Conservation (phyloP, 2,329 filamentous ascomycete genomes). For the Botrytis squamosa region DNA sequence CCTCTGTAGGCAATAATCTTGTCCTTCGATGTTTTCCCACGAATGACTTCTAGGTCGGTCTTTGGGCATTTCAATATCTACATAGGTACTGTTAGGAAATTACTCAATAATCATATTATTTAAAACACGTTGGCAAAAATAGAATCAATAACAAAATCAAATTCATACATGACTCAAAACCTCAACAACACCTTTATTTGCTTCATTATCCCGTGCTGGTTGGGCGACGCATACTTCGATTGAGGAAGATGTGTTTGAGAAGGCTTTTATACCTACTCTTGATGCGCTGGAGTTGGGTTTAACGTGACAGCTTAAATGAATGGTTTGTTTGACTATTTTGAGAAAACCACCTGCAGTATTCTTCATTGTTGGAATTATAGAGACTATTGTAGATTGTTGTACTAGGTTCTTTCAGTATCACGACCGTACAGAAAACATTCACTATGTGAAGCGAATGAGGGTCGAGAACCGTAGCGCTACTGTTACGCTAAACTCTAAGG, state of each 20-base stretch:
- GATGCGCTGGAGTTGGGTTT: conserved; percentile 63
- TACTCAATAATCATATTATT: background rate
- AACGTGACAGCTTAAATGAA: conserved; percentile 65
- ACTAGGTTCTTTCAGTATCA: background rate
- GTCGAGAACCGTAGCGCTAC: background rate
- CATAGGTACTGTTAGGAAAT: background rate
- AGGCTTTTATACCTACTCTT: conserved; percentile 55
- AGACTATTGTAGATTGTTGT: background rate
- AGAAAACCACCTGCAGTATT: background rate
- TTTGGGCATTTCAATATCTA: conserved; percentile 61
- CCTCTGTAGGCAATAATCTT: conserved; percentile 53
- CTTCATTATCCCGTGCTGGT: conserved; percentile 63
- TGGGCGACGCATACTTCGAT: conserved; percentile 67
- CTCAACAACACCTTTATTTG: conserved; percentile 64
- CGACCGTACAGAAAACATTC: background rate
- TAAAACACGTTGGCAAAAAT: background rate
- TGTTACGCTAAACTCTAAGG: background rate
- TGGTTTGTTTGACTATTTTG: conserved; percentile 17
- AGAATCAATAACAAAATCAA: background rate
- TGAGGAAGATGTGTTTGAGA: conserved; percentile 52
- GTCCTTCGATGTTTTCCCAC: conserved; percentile 61
- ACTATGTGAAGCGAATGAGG: background rate
- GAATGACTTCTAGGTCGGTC: conserved; percentile 60
- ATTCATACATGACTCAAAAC: conserved; percentile 57
- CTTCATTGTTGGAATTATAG: background rate